Evolutionary conservation across 345 rosid species (phyloP).

Genomic region (Aethionema arabicum): DNA sequence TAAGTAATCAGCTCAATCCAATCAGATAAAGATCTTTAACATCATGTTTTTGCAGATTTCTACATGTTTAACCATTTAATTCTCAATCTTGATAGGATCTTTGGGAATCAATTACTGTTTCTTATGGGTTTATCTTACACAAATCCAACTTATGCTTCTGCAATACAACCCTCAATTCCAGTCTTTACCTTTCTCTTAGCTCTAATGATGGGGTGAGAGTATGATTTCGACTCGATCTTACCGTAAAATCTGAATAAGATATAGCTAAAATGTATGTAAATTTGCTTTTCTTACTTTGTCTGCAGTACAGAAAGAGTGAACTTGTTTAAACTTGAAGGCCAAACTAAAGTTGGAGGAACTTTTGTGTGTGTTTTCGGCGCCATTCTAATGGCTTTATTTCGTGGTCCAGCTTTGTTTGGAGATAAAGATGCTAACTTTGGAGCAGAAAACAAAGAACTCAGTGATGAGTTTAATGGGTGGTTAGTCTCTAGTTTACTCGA

Average conservation of each 20-base stretch:
- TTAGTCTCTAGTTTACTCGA: constrained; percentile 55
- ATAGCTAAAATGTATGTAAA: background rate
- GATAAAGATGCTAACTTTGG: constrained; percentile 43
- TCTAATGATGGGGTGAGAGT: constrained; percentile 85
- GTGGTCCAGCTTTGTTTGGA: constrained; percentile 84
- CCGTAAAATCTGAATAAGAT: background rate
- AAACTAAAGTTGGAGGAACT: constrained; percentile 83
- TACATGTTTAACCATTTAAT: constrained; percentile 1
- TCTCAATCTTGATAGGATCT: constrained; percentile 60
- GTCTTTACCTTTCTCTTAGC: constrained; percentile 91
- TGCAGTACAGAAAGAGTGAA: constrained; percentile 94
- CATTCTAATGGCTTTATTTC: constrained; percentile 74
- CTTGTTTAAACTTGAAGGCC: constrained; percentile 75
- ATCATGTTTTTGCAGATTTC: constrained; percentile 18
- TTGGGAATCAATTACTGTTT: constrained; percentile 93
- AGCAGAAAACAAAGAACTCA: constrained; percentile 37
- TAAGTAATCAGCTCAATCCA: constrained; percentile 35
- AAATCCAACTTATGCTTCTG: constrained; percentile 96
- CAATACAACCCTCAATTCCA: constrained; percentile 92
- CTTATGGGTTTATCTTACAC: constrained; percentile 91
- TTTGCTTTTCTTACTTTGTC: constrained; percentile 12
- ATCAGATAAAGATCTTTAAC: background rate
- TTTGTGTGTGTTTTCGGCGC: constrained; percentile 82
- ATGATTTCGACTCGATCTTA: background rate
- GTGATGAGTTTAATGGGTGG: constrained; percentile 68